Evolutionary conservation across 2,329 filamentous ascomycete species (phyloP), one percentile per base, ranked within the genome.

Genomic region (Purpureocillium lavendulum): DNA sequence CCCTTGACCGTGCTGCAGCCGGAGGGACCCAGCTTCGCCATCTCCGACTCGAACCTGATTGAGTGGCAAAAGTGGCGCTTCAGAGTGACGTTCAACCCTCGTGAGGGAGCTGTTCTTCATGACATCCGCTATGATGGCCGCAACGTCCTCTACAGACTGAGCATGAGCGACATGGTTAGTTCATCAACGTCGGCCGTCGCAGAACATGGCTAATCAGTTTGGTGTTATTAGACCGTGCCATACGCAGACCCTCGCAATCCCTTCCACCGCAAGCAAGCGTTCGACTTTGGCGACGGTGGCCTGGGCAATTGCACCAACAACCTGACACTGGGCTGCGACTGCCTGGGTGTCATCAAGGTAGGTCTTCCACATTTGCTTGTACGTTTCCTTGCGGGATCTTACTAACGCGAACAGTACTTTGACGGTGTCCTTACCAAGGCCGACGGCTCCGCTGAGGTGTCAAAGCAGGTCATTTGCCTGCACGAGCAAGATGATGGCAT

Each of bases 41-140:
- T 83, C 10, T 34, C 40, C 0, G 61, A 63, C 38, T 55, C 66
- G 39, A 66, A 66, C 44, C 48, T 59, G 2, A 52, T 77, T 1
- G 51, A 65, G 36, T 81, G 77, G 77, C 73, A 80, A 53, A 78
- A 82, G 53, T 85, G 80, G 80, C 66, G 71, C 1, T 76, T 87
- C 60, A 66, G 80, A 21, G 73, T 87, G 4, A 73, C 73, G 6
- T 86, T 83, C 63, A 85, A 83, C 64, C 71, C 74, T 26, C 69
- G 82, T 3, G 83, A 87, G 56, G 82, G 82, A 26, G 71, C 77
- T 11, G 79, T 81, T 3, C 66, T 87, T 0, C 80, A 86, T 49
- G 77, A 87, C 49, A 60, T 87, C 6, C 69, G 70, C 39, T 86
- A 82, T 45, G 79, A 82, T 45, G 75, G 73, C 9, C 69, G 80